A percentile compares a stretch with the other conserved stretches of the same genome.
Conservation (phyloP, 2,329 filamentous ascomycete species). For the Lachnum nothofagi region DNA sequence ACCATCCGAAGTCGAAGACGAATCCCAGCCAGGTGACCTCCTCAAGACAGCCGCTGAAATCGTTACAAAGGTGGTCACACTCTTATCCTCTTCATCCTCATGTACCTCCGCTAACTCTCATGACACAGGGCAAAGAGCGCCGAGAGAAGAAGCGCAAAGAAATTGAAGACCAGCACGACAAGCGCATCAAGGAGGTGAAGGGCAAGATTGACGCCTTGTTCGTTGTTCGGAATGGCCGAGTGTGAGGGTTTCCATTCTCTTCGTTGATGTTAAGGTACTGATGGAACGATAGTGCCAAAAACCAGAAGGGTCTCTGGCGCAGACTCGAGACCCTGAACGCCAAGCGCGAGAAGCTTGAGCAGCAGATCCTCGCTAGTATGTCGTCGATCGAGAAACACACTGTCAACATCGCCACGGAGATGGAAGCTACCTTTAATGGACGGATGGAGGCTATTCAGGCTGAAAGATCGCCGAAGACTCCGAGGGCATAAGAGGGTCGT, state of each 20-base stretch:
- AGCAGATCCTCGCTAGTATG: conserved; percentile 27
- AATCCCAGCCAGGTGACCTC: conserved; percentile 13
- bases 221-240: conserved; percentile 20
- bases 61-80: conserved; percentile 14
- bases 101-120: background rate
- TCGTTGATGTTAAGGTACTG: background rate
- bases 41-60: conserved; percentile 18
- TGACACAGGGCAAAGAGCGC: conserved; percentile 23
- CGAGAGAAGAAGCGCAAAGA: conserved; percentile 27
- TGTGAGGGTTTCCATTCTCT: conserved; percentile 20
- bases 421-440: conserved; percentile 23
- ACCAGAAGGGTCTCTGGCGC: conserved; percentile 21
- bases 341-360: conserved; percentile 26
- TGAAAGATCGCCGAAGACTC: conserved; percentile 1
- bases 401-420: conserved; percentile 24
- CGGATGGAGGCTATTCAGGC: conserved; percentile 24
- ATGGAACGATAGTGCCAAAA: conserved; percentile 19
- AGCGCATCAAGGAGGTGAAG: conserved; percentile 23
- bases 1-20: conserved; percentile 13
- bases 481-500: no score
- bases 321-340: conserved; percentile 27
- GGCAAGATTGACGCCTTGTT: conserved; percentile 22
- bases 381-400: conserved; percentile 23
- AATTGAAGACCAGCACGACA: conserved; percentile 25
- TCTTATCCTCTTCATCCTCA: conserved; percentile 1